Conservation (phyloP, 345 rosid species). For the Eucalyptus victrix region DNA sequence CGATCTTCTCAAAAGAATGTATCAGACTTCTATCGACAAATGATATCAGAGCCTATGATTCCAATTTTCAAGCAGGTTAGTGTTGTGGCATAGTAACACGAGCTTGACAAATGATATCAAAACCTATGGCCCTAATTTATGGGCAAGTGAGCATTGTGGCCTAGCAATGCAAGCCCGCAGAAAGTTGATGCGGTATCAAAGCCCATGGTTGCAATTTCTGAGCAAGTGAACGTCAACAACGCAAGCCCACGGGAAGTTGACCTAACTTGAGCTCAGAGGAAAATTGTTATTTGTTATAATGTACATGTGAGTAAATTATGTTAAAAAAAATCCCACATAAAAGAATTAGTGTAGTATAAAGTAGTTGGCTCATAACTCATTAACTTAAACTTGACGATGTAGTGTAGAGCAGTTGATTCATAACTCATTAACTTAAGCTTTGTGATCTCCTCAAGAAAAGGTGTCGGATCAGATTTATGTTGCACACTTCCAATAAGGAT, state of each 20-base stretch:
- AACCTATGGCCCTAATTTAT: no score
- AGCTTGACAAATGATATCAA: no score
- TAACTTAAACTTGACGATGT: accelerated
- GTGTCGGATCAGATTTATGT: accelerated
- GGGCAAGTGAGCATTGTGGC: accelerated
- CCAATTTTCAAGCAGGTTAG: accelerated
- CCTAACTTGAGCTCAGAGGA: no score
- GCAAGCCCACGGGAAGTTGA: accelerated
- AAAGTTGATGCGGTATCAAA: accelerated
- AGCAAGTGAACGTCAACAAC: accelerated
- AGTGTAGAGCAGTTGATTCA: accelerated
- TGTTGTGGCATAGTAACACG: no score
- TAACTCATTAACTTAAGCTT: accelerated
- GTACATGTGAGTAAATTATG: accelerated
- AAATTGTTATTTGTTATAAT: no score
- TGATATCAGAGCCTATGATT: accelerated
- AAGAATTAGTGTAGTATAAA: no score
- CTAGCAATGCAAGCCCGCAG: accelerated
- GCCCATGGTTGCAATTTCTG: accelerated
- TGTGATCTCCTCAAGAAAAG: accelerated
- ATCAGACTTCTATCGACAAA: accelerated
- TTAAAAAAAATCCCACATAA: accelerated
- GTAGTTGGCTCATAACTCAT: accelerated
- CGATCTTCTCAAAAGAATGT: accelerated
- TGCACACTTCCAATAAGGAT: no score